Evolutionary conservation across 306 rosid genomes (phyloP).

Genomic region (Cucurbita pepo): DNA sequence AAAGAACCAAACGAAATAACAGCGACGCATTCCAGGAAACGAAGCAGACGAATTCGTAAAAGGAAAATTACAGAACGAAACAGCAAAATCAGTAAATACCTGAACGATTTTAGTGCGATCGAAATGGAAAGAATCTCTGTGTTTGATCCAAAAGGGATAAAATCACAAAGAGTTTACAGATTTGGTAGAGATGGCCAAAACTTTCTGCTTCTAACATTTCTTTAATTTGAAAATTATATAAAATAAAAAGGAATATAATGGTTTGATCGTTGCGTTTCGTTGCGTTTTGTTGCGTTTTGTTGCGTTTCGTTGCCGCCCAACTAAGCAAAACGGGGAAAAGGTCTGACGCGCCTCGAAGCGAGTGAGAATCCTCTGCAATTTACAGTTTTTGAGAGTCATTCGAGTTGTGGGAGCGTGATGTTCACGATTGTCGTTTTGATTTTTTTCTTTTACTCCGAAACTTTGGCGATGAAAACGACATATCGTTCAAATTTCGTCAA

Average conservation of each 20-base stretch:
- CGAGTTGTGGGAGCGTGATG: neutral
- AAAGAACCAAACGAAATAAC: neutral
- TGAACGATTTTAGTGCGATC: neutral
- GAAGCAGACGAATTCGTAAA: neutral
- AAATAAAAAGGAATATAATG: neutral
- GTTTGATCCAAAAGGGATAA: neutral
- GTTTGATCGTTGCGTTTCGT: too few species aligned
- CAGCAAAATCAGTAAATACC: neutral
- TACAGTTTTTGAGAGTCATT: neutral
- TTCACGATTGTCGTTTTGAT: neutral
- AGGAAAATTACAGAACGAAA: neutral
- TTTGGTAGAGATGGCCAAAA: neutral
- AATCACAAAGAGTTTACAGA: neutral
- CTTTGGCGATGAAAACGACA: neutral
- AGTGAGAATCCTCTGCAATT: neutral
- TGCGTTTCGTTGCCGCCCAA: neutral
- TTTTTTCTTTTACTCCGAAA: neutral
- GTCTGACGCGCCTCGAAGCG: neutral
- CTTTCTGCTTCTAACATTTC: neutral
- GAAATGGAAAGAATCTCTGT: neutral
- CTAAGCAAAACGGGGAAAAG: neutral
- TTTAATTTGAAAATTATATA: neutral
- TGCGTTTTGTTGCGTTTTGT: neutral
- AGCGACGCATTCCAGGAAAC: neutral
- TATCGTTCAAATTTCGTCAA: neutral